phyloP scores from a whole-genome alignment of 2,329 filamentous ascomycete genomes.

The Monilinia aucupariae region DNA sequence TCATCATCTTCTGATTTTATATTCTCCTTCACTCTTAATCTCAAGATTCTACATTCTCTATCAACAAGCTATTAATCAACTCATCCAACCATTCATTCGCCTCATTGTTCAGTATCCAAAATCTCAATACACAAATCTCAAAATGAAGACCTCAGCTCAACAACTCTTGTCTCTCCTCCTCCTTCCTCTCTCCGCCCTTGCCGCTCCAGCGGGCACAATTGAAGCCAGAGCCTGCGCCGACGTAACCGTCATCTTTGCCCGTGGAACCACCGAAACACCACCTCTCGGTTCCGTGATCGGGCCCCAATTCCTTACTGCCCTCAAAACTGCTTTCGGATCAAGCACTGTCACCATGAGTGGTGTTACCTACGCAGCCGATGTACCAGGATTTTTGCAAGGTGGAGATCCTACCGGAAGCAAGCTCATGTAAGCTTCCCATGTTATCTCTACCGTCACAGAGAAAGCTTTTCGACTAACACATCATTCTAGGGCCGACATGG shows the following conservation, averaged over 20 bases:
- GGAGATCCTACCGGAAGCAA: conserved; percentile 42
- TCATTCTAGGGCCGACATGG: conserved; percentile 12
- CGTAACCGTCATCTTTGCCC: conserved; percentile 31
- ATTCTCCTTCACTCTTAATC: background rate
- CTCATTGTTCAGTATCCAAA: background rate
- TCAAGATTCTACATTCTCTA: no score
- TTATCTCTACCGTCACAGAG: background rate
- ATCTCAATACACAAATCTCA: background rate
- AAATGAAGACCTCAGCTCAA: conserved; percentile 11
- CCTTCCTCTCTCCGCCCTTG: conserved; percentile 1
- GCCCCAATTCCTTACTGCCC: conserved; percentile 30
- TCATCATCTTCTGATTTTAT: background rate
- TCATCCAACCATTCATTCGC: background rate
- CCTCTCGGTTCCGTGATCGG: conserved; percentile 27
- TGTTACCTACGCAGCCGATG: conserved; percentile 46
- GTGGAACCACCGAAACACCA: conserved; percentile 28
- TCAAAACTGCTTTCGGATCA: conserved; percentile 40
- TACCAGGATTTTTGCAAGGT: conserved; percentile 42
- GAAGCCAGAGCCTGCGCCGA: conserved; percentile 21
- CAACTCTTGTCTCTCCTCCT: conserved; percentile 9
- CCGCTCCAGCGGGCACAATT: conserved; percentile 1
- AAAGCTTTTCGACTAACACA: conserved; percentile 6
- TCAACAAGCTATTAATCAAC: background rate
- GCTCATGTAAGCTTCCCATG: conserved; percentile 36
- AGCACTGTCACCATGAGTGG: conserved; percentile 45